Base-by-base conservation (phyloP, 768 basidiomycete species). In the Flagelloscypha sp. region DNA sequence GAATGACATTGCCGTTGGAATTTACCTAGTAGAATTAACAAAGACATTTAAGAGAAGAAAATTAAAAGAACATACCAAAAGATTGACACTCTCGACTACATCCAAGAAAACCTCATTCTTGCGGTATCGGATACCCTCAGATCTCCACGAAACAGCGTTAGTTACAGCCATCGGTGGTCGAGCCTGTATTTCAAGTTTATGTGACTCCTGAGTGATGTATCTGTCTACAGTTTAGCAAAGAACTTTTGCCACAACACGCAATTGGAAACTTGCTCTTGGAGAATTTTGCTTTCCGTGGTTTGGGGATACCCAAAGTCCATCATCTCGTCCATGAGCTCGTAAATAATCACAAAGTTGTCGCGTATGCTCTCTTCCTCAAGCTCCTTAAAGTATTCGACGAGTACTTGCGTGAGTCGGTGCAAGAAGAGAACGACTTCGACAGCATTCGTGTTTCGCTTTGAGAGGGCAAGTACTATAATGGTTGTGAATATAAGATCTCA, bases 291-390 rank as follows among this genome's bases (percentile, higher is more conserved):
- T 65, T 99, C 95, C 11, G 95, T 98, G 27, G 94, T 99, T 59
- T 98, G 95, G 0, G 95, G 94, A 55, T 84, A 97, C 6, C 95
- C 95, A 61, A 95, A 99, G 65, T 99, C 95, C 92, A 98, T 97
- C 89, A 98, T 97, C 68, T 99, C 95, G 51, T 98, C 94, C 67
- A 99, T 74, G 36, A 98, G 76, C 56, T 98, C 94, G 58, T 95
- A 99, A 33, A 99, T 95, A 54, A 99, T 95, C 25, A 99, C 95
- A 54, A 99, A 99, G 54, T 99, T 99, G 61, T 99, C 95, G 6
- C 95, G 73, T 54, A 99, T 98, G 31, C 89, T 93, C 66, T 99
- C 95, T 53, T 98, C 95, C 56, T 99, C 95, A 24, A 98, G 79
- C 56, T 98, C 95, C 57, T 98, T 99, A 72, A 99, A 99, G 70